Conservation (phyloP, 768 basidiomycete genomes). For the Mycena filopes region DNA sequence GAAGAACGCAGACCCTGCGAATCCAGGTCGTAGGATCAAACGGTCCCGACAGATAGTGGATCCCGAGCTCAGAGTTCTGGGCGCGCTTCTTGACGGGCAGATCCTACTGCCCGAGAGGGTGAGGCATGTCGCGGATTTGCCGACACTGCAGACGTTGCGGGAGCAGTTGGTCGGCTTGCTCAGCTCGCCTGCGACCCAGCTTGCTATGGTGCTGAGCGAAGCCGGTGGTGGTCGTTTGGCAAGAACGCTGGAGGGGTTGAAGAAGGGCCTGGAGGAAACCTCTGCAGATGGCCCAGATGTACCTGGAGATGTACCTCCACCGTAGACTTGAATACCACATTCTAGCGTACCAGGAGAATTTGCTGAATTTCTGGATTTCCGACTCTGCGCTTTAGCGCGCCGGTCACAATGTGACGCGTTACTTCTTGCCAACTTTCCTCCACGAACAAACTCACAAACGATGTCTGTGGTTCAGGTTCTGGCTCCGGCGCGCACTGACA, state of each 20-base stretch:
- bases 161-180: slow-evolving; percentile 89
- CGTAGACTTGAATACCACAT: slow-evolving; percentile 11
- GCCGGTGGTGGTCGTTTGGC: slow-evolving; percentile 76
- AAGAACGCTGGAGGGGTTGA: slow-evolving; percentile 80
- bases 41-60: slow-evolving; percentile 61
- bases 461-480: slow-evolving; percentile 17
- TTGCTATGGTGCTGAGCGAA: slow-evolving; percentile 76
- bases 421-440: background rate
- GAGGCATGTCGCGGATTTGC: slow-evolving; percentile 75
- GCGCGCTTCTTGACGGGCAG: slow-evolving; percentile 82
- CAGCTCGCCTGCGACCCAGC: slow-evolving; percentile 76
- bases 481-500: background rate
- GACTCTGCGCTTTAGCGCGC: background rate
- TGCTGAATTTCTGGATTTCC: background rate
- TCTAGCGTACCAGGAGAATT: background rate
- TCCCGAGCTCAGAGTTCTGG: slow-evolving; percentile 79
- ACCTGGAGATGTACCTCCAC: slow-evolving; percentile 7
- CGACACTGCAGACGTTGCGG: slow-evolving; percentile 79
- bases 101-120: slow-evolving; percentile 71
- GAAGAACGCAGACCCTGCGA: slow-evolving; percentile 71
- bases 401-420: background rate
- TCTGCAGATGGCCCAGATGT: slow-evolving; percentile 16
- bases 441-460: background rate
- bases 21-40: slow-evolving; percentile 78
- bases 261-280: slow-evolving; percentile 67